Percentiles rank a stretch among this genome's conserved stretches.
These are phyloP conservation scores for Chaetomiaceae sp. DNA, from an alignment of 2,329 filamentous ascomycete genomes.

Conservation along the genomic window DNA sequence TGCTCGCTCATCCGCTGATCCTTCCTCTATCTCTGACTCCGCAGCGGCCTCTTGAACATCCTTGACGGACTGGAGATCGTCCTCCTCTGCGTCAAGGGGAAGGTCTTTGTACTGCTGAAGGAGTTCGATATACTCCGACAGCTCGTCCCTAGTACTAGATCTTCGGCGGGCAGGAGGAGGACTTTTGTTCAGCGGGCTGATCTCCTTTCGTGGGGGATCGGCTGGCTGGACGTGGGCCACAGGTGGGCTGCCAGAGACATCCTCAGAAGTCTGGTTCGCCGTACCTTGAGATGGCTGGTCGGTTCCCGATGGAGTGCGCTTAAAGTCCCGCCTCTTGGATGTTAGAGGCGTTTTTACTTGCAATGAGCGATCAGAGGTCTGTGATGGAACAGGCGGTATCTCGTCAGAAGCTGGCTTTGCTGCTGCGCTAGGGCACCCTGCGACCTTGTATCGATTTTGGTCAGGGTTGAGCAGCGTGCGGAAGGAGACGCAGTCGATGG, in stretches of 20 bases:
- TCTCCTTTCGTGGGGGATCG: not conserved
- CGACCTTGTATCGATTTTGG: conserved; percentile 56
- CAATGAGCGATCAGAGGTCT: conserved; percentile 36
- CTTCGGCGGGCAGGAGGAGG: not conserved
- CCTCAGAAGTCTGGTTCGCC: not conserved
- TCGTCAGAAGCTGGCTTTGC: not conserved
- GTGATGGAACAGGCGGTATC: conserved; percentile 12
- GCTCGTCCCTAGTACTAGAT: conserved; percentile 43
- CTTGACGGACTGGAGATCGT: conserved; percentile 30
- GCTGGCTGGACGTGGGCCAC: not conserved
- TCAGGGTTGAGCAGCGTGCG: conserved; percentile 53
- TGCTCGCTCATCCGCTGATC: conserved; percentile 29
- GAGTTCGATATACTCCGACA: conserved; percentile 62
- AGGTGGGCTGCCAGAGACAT: not conserved
- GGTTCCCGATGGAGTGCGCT: conserved; percentile 27
- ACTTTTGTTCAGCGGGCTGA: not conserved
- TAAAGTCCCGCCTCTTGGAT: conserved; percentile 36
- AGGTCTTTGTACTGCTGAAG: conserved; percentile 58
- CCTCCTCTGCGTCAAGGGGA: conserved; percentile 48
- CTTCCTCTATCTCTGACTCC: conserved; percentile 20
- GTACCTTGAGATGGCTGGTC: conserved; percentile 16
- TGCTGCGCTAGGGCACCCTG: conserved; percentile 41
- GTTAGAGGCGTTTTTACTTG: conserved; percentile 45
- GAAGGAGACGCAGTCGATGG: conserved; percentile 63
- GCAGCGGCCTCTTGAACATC: conserved; percentile 18